Evolutionary conservation across 345 rosid genomes (phyloP), one percentile per base, ranked within the genome.

Genomic region (Hirschfeldia incana): DNA sequence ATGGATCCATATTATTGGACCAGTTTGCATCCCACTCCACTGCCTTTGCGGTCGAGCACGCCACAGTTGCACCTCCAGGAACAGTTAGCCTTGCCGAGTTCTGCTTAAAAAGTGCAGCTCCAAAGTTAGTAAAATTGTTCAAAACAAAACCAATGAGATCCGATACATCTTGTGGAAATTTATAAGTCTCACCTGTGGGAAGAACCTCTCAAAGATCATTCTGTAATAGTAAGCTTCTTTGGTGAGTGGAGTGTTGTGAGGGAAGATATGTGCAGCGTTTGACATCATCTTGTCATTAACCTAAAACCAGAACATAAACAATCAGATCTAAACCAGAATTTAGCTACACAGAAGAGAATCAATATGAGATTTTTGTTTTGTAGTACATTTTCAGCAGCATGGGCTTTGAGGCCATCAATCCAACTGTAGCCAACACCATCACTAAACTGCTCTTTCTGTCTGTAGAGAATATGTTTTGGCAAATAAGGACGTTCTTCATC

Each of bases 341-440:
- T 53, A 65, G 16, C 5, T 69, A 21, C 21, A 2, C 26, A 32
- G 2, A 6, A 2, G 32, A 67, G 46, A 1, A 36, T 36, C 42
- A 36, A 76, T 42, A 28, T 26, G 75, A 11, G 66, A 55, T 53
- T 1, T 1, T 30, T 12, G 49, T 12, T 64, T 16, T 70, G 49
- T 11, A 34, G 4, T 85, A 94, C 97, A 83, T 90, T 88, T 80
- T 58, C 65, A 17, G 84, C 87, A 70, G 98, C 92, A 71, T 94
- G 98, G 26, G 88, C 89, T 82, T 92, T 91, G 67, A 94, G 94
- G 30, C 98, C 97, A 85, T 92, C 98, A 12, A 94, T 94, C 98
- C 98, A 94, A 73, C 97, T 91, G 58, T 92, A 94, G 57, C 97
- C 97, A 32, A 94, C 98, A 30, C 98, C 97, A 66, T 94, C 98